A percentile compares a stretch with the other conserved stretches of the same genome.
These are phyloP conservation scores for Cercospora beticola DNA, from an alignment of 2,329 filamentous ascomycete species.

Conservation along the genomic window DNA sequence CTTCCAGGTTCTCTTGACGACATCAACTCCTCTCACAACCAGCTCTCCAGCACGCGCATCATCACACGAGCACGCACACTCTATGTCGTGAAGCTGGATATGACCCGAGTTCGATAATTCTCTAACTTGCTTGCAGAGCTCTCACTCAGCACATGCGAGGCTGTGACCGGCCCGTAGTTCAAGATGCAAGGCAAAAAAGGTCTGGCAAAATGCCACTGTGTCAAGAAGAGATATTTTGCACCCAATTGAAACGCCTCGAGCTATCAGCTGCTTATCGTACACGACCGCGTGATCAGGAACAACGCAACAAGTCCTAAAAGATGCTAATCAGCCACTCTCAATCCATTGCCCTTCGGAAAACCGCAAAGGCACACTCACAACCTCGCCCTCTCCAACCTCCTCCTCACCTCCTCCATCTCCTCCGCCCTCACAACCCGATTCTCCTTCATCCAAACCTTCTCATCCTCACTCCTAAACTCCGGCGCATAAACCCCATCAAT, in stretches of 20 bases:
- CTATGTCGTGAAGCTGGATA: neutral
- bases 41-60: neutral
- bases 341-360: neutral
- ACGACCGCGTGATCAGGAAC: too few relatives aligned
- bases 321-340: neutral
- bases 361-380: neutral
- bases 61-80: neutral
- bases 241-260: neutral
- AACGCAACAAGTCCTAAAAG: too few relatives aligned
- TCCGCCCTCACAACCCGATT: slow-evolving; percentile 19
- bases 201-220: too few relatives aligned
- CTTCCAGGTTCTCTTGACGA: slow-evolving; percentile 6
- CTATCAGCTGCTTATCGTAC: neutral
- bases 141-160: neutral
- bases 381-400: neutral
- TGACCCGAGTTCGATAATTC: neutral
- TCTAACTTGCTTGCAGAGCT: neutral
- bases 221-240: neutral
- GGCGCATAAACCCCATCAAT: slow-evolving; percentile 45
- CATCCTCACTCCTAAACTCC: slow-evolving; percentile 37
- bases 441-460: slow-evolving; percentile 27
- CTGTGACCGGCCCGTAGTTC: neutral
- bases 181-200: neutral
- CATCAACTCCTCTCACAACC: neutral
- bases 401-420: slow-evolving; percentile 17